A percentile compares a stretch with the other conserved stretches of the same genome.
phyloP scores from a whole-genome alignment of 345 rosid genomes.

The Garcia nutans region DNA sequence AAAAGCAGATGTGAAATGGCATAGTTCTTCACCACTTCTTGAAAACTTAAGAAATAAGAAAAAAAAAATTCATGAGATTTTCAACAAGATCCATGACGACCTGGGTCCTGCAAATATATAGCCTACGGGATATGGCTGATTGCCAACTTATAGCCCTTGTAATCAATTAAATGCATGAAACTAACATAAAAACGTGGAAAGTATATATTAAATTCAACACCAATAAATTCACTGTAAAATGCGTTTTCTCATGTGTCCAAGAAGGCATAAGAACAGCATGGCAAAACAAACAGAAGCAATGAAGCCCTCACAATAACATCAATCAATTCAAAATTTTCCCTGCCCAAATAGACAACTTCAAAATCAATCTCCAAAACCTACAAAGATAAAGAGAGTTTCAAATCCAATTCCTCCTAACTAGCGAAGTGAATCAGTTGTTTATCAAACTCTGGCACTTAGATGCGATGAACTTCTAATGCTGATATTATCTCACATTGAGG shows the following conservation, averaged over 20 bases:
- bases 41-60: neutral
- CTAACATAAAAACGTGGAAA: neutral
- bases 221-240: neutral
- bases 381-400: too few relatives aligned
- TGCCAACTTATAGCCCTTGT: neutral
- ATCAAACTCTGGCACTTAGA: neutral
- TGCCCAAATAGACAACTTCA: too few relatives aligned
- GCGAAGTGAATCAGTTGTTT: neutral
- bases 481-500: too few relatives aligned
- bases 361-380: too few relatives aligned
- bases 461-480: too few relatives aligned
- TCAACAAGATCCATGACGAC: neutral
- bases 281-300: neutral
- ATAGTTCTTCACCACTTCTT: conserved; percentile 1
- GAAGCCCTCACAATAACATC: neutral
- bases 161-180: neutral
- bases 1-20: neutral
- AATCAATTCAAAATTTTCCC: too few relatives aligned
- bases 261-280: too few relatives aligned
- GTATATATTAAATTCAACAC: neutral
- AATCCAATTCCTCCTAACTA: neutral
- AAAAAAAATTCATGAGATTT: too few relatives aligned
- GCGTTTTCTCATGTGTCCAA: too few relatives aligned
- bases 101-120: neutral
- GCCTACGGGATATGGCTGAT: neutral